Evolutionary conservation across 1,284 basidiomycete genomes (phyloP).

Genomic region (Gomphus bonarii): DNA sequence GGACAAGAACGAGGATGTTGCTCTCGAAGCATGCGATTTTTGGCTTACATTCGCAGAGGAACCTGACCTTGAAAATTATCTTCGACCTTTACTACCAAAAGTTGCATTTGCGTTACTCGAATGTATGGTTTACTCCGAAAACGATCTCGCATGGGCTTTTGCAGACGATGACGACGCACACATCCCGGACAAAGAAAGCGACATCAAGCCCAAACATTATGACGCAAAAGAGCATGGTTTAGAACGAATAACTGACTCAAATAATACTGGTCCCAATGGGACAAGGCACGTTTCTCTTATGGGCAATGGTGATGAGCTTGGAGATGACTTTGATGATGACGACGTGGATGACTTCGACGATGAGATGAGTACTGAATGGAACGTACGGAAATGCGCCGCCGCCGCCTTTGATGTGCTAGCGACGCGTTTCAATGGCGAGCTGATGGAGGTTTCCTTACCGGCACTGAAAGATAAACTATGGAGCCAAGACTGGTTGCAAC

Average conservation of each 20-base stretch:
- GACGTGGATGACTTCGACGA: conserved; percentile 93
- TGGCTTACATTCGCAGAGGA: conserved; percentile 99
- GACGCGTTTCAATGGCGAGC: conserved; percentile 80
- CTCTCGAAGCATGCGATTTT: conserved; percentile 97
- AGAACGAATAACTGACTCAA: conserved; percentile 52
- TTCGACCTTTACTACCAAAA: conserved; percentile 78
- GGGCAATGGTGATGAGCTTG: conserved; percentile 65
- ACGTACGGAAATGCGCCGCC: conserved; percentile 95
- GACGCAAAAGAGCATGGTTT: conserved; percentile 75
- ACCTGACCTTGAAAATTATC: conserved; percentile 70
- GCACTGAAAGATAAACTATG: conserved; percentile 92
- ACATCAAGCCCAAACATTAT: conserved; percentile 95
- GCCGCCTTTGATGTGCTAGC: conserved; percentile 97
- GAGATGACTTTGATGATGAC: conserved; percentile 78
- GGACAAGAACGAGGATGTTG: conserved; percentile 92
- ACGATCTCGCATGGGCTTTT: conserved; percentile 92
- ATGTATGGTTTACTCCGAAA: conserved; percentile 96
- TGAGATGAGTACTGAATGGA: conserved; percentile 98
- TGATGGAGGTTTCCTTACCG: conserved; percentile 83
- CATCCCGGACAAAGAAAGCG: conserved; percentile 86
- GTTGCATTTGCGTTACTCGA: conserved; percentile 91
- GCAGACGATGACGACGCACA: conserved; percentile 85
- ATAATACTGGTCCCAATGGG: conserved; percentile 33
- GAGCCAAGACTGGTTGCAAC: conserved; percentile 87
- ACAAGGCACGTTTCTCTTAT: conserved; percentile 24